These are phyloP conservation scores for Butyriboletus appendiculatus DNA, from an alignment of 1,284 basidiomycete species.

Conservation along the genomic window DNA sequence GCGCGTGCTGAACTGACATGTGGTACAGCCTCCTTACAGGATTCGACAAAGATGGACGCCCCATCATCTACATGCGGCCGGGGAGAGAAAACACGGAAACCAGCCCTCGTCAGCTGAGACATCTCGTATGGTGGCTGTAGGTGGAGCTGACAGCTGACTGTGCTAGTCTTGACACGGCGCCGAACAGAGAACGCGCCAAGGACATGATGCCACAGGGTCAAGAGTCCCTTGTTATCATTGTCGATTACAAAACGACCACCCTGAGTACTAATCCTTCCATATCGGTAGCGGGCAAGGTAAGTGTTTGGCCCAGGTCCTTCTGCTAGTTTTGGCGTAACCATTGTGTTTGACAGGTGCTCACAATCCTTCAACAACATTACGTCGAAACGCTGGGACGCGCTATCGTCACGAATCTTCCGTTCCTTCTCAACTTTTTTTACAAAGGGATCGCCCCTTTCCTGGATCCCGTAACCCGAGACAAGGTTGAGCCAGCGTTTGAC, in stretches of 20 bases:
- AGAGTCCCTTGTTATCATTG: constrained; percentile 78
- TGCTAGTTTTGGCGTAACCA: background rate
- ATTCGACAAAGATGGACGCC: constrained; percentile 80
- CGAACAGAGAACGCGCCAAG: constrained; percentile 75
- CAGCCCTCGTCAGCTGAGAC: constrained; percentile 74
- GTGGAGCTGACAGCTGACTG: constrained; percentile 32
- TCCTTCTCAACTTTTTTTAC: constrained; percentile 83
- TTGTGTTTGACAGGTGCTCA: constrained; percentile 51
- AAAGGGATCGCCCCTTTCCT: constrained; percentile 86
- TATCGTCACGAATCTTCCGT: constrained; percentile 82
- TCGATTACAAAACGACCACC: constrained; percentile 83
- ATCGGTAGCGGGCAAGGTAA: constrained; percentile 70
- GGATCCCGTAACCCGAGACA: constrained; percentile 88
- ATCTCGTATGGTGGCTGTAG: constrained; percentile 83
- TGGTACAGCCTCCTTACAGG: constrained; percentile 74
- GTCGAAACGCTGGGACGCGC: constrained; percentile 88
- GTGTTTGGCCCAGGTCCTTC: constrained; percentile 1
- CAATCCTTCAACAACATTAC: constrained; percentile 90
- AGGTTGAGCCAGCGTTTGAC: constrained; percentile 46
- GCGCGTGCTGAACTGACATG: constrained; percentile 34
- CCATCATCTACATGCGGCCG: constrained; percentile 83
- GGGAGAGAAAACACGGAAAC: constrained; percentile 80
- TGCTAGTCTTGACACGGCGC: constrained; percentile 7
- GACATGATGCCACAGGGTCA: constrained; percentile 84
- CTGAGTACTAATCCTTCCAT: constrained; percentile 81